Evolutionary conservation across 306 rosid genomes (phyloP), one percentile per base, ranked within the genome.

Genomic region (Quillaja saponaria): DNA sequence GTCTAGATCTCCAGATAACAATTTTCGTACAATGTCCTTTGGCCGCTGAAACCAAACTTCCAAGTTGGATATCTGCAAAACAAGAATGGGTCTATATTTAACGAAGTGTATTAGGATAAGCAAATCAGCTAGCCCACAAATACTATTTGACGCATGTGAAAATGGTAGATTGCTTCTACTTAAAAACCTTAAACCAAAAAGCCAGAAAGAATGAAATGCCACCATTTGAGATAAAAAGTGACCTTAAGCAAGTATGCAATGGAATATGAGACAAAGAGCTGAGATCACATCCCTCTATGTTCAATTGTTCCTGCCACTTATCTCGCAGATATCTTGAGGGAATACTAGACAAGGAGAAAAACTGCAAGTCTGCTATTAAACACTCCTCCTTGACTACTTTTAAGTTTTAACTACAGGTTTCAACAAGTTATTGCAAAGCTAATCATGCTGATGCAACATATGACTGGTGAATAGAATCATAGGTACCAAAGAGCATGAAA

Each of bases 11-110:
- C 97, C 99, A 0, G 97, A 82, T 59, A 85, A 69, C 74, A 94
- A 69, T 63, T 89, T 89, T 67, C 95, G 72, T 5, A 89, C 91
- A 35, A 94, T 83, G 49, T 94, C 97, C 67, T 87, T 89, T 0
- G 99, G 99, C 66, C 99, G 73, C 52, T 94, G 97, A 55, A 79
- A 85, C 99, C 99, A 94, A 52, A 94, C 96, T 78, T 89, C 91
- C 75, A 87, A 49, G 61, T 82, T 74, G 8, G 97, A 71, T 8
- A 94, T 71, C 99, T 94, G 76, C 82, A 82, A 47, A 6, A 61
- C 6, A 14, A 58, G 58, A 38, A 58, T 2, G 7, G 40, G 40
- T 48, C 39, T 15, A 20, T 13, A 15, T 51, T 28, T 34, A 59
- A 40, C 14, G 9, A 13, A 45, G 37, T 34, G 19, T 41, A 52